Evolutionary conservation across 2,329 filamentous ascomycete species (phyloP).

Genomic region (Aspergillus sp.): DNA sequence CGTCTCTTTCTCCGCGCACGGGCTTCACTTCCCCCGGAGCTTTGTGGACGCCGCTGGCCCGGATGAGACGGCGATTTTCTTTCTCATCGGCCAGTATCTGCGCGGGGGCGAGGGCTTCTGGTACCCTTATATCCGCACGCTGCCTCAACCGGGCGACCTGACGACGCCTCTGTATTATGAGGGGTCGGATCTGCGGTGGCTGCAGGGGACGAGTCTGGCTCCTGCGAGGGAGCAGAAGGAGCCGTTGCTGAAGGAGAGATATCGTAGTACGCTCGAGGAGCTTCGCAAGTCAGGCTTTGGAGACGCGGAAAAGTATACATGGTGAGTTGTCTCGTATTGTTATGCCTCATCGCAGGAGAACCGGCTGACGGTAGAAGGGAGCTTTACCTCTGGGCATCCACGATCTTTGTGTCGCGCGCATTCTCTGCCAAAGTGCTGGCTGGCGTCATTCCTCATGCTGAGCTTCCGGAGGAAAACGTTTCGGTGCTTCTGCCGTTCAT

Average conservation of each 20-base stretch:
- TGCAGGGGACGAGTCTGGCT: conserved; percentile 38
- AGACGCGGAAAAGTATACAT: conserved; percentile 35
- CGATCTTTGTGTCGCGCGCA: conserved; percentile 44
- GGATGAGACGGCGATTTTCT: conserved; percentile 65
- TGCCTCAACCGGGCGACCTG: conserved; percentile 64
- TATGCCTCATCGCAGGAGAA: not conserved
- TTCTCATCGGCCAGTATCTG: conserved; percentile 67
- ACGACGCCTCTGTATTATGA: conserved; percentile 64
- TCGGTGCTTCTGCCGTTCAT: conserved; percentile 69
- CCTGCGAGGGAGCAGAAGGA: conserved; percentile 33
- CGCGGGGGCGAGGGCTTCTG: conserved; percentile 60
- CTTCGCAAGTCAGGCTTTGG: conserved; percentile 33
- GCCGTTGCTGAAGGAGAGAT: conserved; percentile 37
- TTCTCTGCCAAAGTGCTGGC: conserved; percentile 46
- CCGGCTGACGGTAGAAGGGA: conserved; percentile 30
- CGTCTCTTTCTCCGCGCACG: conserved; percentile 29
- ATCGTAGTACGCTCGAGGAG: conserved; percentile 29
- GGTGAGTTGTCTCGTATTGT: conserved; percentile 26
- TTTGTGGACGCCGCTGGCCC: conserved; percentile 55
- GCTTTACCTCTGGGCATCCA: conserved; percentile 47
- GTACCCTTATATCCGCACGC: conserved; percentile 64
- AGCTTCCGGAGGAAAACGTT: conserved; percentile 57
- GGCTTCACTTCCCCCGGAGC: conserved; percentile 44
- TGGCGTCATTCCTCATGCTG: conserved; percentile 32
- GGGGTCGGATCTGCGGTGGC: conserved; percentile 56